These are phyloP conservation scores for Grigorovia jiainica DNA, from an alignment of 805 yeast species.

Conservation along the genomic window DNA sequence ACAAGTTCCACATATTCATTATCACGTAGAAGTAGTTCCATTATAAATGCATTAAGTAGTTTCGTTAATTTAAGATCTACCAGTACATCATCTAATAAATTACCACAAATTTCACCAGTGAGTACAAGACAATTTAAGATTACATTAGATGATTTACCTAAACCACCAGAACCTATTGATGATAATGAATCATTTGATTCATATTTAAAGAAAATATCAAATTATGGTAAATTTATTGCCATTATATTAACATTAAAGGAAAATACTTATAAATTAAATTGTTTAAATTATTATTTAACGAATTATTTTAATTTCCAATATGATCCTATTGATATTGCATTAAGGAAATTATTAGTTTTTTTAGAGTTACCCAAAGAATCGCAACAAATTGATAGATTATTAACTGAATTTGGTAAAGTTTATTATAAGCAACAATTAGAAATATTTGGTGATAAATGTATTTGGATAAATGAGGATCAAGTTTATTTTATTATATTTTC, in stretches of 20 bases:
- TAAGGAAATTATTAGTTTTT: constrained; percentile 48
- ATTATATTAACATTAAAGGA: constrained; percentile 24
- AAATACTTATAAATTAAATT: constrained; percentile 19
- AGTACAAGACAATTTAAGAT: not conserved
- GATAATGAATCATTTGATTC: constrained; percentile 21
- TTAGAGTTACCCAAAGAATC: constrained; percentile 60
- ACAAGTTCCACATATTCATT: constrained; percentile 5
- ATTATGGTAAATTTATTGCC: constrained; percentile 27
- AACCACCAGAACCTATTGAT: constrained; percentile 22
- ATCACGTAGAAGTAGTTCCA: constrained; percentile 29
- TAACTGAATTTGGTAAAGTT: constrained; percentile 46
- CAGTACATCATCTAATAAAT: constrained; percentile 6
- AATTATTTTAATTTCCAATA: constrained; percentile 38
- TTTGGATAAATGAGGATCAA: constrained; percentile 37
- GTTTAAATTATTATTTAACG: constrained; percentile 22
- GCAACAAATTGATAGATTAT: constrained; percentile 65
- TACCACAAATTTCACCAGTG: not conserved
- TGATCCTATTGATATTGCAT: constrained; percentile 57
- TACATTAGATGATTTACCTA: constrained; percentile 14
- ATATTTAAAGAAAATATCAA: constrained; percentile 23
- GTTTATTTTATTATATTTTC: constrained; percentile 58
- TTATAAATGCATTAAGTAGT: constrained; percentile 32
- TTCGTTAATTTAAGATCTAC: constrained; percentile 28
- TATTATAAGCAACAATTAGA: constrained; percentile 33
- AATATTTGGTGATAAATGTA: constrained; percentile 4